Evolutionary conservation across 1,139 yeast genomes (phyloP), one percentile per base, ranked within the genome.

Genomic region (Meyerozyma athensensis): DNA sequence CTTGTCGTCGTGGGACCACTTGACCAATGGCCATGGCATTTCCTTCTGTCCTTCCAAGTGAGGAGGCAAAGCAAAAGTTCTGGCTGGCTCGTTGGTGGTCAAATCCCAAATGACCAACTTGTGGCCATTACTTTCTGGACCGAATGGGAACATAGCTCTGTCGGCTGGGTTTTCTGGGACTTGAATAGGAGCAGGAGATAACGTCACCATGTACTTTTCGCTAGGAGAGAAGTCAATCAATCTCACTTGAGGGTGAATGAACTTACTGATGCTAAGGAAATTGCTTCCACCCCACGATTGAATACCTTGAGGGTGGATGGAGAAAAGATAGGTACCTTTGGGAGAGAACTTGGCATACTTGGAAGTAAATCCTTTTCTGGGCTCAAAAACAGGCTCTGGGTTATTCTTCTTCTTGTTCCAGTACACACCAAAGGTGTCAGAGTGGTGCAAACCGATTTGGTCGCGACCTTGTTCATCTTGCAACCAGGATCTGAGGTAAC

Each of bases 21-120:
- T 90, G 59, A 94, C 84, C 58, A 92, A 78, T 36, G 99, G 99
- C 99, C 99, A 92, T 48, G 85, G 81, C 80, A 87, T 79, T 57
- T 81, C 83, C 58, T 77, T 74, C 53, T 76, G 78, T 38, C 77
- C 75, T 54, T 78, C 85, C 53, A 81, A 70, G 54, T 78, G 75
- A 48, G 94, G 90, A 43, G 95, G 87, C 54, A 87, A 72, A 30
- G 96, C 94, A 75, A 94, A 92, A 16, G 97, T 86, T 62, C 96
- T 80, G 45, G 81, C 79, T 36, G 94, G 87, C 47, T 86, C 74
- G 46, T 94, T 92, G 30, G 96, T 81, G 43, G 76, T 71, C 53
- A 90, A 72, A 53, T 90, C 94, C 98, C 98, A 94, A 46, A 94
- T 79, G 40, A 92, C 95, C 52, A 94, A 75, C 63, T 87, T 86